phyloP scores from a whole-genome alignment of 768 basidiomycete species.

The Hypsizygus marmoreus region DNA sequence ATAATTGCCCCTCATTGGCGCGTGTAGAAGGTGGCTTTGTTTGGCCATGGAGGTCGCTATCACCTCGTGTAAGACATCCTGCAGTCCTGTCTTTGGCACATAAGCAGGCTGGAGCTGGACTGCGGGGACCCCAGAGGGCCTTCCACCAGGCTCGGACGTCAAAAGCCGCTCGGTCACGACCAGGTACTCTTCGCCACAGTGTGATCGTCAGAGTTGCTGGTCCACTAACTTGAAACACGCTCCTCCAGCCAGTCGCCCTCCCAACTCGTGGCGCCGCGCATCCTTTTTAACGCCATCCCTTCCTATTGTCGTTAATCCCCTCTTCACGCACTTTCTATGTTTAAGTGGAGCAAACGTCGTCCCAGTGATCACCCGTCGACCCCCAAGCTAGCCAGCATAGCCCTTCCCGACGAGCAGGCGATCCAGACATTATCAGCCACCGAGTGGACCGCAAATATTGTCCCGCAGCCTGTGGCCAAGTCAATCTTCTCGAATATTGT shows the following conservation, averaged over 20 bases:
- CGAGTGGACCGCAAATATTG: slow-evolving; percentile 15
- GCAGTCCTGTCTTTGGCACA: slow-evolving; percentile 24
- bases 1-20: slow-evolving; percentile 13
- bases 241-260: slow-evolving; percentile 27
- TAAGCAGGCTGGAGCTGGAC: slow-evolving; percentile 28
- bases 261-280: slow-evolving; percentile 35
- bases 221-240: slow-evolving; percentile 24
- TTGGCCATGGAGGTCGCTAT: slow-evolving; percentile 22
- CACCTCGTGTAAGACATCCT: slow-evolving; percentile 36
- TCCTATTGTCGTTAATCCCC: slow-evolving; percentile 21
- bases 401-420: slow-evolving; percentile 30
- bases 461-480: slow-evolving; percentile 20
- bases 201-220: slow-evolving; percentile 8
- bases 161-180: slow-evolving; percentile 24
- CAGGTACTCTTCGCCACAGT: slow-evolving; percentile 23
- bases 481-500: slow-evolving; percentile 19
- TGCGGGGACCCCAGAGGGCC: slow-evolving; percentile 30
- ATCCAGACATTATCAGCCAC: not conserved
- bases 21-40: slow-evolving; percentile 10
- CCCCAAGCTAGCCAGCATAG: slow-evolving; percentile 29
- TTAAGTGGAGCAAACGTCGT: slow-evolving; percentile 31
- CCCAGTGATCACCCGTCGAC: slow-evolving; percentile 32
- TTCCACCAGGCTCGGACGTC: slow-evolving; percentile 31
- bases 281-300: slow-evolving; percentile 26
- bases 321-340: slow-evolving; percentile 28